Evolutionary conservation across 2,329 filamentous ascomycete genomes (phyloP).

Genomic region (Scedosporium aurantiacum): DNA sequence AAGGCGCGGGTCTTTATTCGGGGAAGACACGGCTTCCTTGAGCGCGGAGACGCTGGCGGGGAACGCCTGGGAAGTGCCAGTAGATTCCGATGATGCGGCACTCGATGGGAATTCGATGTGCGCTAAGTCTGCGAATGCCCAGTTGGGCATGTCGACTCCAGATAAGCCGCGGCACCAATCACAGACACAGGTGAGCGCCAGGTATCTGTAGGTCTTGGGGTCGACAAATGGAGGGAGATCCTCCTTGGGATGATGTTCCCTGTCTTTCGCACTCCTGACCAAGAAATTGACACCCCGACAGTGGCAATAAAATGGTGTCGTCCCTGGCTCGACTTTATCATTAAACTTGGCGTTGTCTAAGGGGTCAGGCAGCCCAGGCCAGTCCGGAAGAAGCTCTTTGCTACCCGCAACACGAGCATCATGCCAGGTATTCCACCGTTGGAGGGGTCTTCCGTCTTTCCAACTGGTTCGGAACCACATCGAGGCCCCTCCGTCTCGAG

Average conservation of each 20-base stretch:
- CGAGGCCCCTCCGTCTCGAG: constrained; percentile 38
- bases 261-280: constrained; percentile 20
- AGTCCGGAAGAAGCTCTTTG: constrained; percentile 19
- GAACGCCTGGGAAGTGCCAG: neutral
- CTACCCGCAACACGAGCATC: constrained; percentile 8
- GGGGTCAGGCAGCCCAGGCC: constrained; percentile 14
- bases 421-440: constrained; percentile 15
- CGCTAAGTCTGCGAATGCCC: constrained; percentile 29
- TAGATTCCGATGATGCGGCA: neutral
- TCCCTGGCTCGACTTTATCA: constrained; percentile 11
- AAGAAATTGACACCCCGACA: constrained; percentile 34
- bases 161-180: constrained; percentile 32
- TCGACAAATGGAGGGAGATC: constrained; percentile 32
- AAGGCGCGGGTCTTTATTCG: constrained; percentile 21
- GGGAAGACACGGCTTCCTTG: constrained; percentile 19
- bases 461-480: constrained; percentile 30
- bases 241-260: constrained; percentile 12
- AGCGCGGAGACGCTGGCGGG: constrained; percentile 15
- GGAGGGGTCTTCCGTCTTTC: constrained; percentile 14
- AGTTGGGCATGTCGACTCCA: constrained; percentile 32
- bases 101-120: constrained; percentile 24
- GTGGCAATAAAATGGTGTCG: constrained; percentile 29
- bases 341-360: constrained; percentile 8
- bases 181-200: constrained; percentile 31
- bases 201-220: constrained; percentile 26